Conservation (phyloP, 345 rosid species). For the Microcos paniculata region DNA sequence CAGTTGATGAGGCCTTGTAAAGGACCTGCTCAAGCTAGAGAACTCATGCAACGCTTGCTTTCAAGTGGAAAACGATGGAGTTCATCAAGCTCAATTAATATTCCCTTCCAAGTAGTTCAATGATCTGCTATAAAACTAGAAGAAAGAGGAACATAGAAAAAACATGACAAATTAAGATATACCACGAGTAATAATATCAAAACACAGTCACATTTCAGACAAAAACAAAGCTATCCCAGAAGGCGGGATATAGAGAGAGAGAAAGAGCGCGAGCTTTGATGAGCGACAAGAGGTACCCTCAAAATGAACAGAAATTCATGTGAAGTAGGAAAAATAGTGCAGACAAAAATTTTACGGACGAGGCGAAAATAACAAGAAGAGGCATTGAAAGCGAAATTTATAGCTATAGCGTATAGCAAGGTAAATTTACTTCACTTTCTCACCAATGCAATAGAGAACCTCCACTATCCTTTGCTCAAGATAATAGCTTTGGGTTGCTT, state of each 20-base stretch:
- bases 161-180: neutral
- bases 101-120: neutral
- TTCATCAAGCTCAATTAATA: neutral
- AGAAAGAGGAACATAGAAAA: neutral
- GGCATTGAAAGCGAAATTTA: neutral
- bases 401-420: neutral
- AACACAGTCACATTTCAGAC: neutral
- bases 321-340: neutral
- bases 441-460: neutral
- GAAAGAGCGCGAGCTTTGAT: neutral
- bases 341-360: neutral
- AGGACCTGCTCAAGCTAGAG: neutral
- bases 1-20: neutral
- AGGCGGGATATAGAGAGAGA: neutral
- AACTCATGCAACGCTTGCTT: neutral
- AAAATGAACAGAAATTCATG: conserved; percentile 22
- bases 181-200: neutral
- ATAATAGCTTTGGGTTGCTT: neutral
- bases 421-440: neutral
- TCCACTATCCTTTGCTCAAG: neutral
- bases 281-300: neutral
- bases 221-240: neutral
- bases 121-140: neutral
- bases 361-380: neutral
- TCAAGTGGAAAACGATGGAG: neutral